Conservation (phyloP, 306 rosid genomes). For the Rosa chinensis region DNA sequence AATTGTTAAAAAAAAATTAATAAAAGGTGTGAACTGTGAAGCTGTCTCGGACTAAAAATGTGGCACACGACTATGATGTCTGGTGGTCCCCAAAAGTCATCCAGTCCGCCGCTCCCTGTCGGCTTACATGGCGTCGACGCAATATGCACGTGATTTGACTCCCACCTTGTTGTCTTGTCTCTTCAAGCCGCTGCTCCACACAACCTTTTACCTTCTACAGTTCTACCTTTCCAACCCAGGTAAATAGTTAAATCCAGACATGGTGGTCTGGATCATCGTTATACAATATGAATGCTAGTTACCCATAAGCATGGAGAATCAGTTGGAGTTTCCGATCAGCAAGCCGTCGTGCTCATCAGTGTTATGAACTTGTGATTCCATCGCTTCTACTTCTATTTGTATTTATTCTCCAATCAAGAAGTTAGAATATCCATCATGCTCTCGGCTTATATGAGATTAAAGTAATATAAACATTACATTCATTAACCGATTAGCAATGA, state of each 20-base stretch:
- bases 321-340: neutral
- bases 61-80: neutral
- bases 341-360: neutral
- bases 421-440: no score
- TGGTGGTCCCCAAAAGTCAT: constrained; percentile 9
- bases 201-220: neutral
- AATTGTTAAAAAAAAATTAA: neutral
- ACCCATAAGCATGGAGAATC: neutral
- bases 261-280: neutral
- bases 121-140: constrained; percentile 34
- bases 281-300: neutral
- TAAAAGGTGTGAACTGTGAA: neutral
- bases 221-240: neutral
- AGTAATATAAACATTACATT: neutral
- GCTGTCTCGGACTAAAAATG: constrained; percentile 14
- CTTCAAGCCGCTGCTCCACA: neutral
- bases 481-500: no score
- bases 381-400: no score
- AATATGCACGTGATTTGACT: constrained; percentile 29
- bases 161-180: constrained; percentile 36
- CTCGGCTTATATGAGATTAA: neutral
- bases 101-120: constrained; percentile 31
- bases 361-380: no score
- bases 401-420: no score
- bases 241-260: neutral